These are phyloP conservation scores for Pseudognaphalium luteoalbum DNA, from an alignment of 129 eudicot species.

Conservation along the genomic window DNA sequence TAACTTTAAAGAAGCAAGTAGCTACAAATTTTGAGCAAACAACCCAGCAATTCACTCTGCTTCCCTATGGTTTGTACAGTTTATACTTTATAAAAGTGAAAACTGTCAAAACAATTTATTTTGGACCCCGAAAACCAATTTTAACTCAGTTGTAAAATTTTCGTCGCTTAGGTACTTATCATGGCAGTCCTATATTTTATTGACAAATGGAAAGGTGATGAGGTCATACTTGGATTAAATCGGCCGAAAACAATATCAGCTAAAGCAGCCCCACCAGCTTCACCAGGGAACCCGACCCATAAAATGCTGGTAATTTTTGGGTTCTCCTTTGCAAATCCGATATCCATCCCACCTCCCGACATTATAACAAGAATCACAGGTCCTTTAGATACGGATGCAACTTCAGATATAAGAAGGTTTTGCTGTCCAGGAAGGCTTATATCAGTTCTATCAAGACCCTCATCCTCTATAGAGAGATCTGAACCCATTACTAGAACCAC, in stretches of 20 bases:
- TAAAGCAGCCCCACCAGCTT: conserved; percentile 95
- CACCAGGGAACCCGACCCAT: conserved; percentile 96
- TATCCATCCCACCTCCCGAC: conserved; percentile 96
- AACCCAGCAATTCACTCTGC: no score
- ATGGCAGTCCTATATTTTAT: no score
- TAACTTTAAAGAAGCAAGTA: no score
- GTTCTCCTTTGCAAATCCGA: conserved; percentile 68
- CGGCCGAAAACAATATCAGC: conserved; percentile 82
- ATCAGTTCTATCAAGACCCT: conserved; percentile 58
- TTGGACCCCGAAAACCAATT: no score
- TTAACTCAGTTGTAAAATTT: no score
- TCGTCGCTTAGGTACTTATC: no score
- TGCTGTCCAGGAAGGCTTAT: conserved; percentile 94
- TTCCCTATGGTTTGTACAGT: no score
- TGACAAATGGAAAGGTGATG: not conserved
- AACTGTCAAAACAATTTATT: no score
- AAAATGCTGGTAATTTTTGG: conserved; percentile 67
- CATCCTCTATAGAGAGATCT: conserved; percentile 72
- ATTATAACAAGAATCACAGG: conserved; percentile 90
- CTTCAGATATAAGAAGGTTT: conserved; percentile 45
- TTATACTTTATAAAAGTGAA: no score
- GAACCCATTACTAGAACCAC: conserved; percentile 78
- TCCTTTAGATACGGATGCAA: conserved; percentile 80
- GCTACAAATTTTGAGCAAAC: no score
- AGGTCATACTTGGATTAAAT: conserved; percentile 69